phyloP scores from a whole-genome alignment of 2,329 filamentous ascomycete species.

The Trichoderma pleuroti region DNA sequence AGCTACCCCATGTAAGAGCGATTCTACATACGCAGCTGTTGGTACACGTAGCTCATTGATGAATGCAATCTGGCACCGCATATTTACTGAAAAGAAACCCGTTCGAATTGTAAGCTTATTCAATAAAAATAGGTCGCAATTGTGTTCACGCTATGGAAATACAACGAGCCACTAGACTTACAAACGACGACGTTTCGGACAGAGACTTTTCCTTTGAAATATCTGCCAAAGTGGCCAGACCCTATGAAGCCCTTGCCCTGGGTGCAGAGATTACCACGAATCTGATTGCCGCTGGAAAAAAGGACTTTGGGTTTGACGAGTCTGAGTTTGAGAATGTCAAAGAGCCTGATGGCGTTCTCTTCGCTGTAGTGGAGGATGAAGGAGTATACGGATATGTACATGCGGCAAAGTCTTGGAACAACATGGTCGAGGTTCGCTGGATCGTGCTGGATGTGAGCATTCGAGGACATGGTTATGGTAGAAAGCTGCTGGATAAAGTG shows the following conservation, averaged over 20 bases:
- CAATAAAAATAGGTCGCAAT: background rate
- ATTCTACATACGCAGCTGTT: background rate
- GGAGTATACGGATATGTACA: slow-evolving; percentile 19
- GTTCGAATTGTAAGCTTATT: background rate
- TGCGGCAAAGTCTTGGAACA: slow-evolving; percentile 22
- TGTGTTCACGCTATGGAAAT: slow-evolving; percentile 4
- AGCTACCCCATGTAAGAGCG: background rate
- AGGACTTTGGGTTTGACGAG: slow-evolving; percentile 14
- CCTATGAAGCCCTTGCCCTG: slow-evolving; percentile 17
- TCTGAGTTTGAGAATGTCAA: slow-evolving; percentile 6
- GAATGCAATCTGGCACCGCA: background rate
- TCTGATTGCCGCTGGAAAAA: background rate
- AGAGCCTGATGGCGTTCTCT: background rate
- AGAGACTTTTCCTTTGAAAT: slow-evolving; percentile 22
- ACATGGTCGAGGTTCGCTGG: slow-evolving; percentile 21
- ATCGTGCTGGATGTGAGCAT: slow-evolving; percentile 21
- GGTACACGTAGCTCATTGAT: background rate
- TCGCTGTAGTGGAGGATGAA: background rate
- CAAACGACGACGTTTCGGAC: slow-evolving; percentile 14
- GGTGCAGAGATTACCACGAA: slow-evolving; percentile 11
- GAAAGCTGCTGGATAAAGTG: slow-evolving; percentile 18
- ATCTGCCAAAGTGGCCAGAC: slow-evolving; percentile 17
- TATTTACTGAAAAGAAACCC: background rate
- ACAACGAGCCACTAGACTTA: slow-evolving; percentile 7
- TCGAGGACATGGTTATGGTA: slow-evolving; percentile 19